Conservation (phyloP, 352 stramenopile species). For the Phytophthora melonis region DNA sequence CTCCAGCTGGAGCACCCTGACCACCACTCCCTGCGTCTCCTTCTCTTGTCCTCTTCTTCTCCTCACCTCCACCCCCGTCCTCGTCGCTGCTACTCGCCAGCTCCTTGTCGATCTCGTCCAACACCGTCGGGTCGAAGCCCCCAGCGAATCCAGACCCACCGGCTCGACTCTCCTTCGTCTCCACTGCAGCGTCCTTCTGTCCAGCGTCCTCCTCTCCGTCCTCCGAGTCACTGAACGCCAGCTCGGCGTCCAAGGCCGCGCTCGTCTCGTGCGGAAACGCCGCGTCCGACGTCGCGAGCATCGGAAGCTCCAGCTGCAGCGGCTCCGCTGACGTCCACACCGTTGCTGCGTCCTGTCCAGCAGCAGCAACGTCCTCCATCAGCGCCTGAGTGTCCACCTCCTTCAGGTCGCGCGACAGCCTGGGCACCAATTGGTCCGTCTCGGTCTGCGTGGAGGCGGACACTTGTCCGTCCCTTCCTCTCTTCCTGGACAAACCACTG, state of each 20-base stretch:
- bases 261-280: conserved; percentile 31
- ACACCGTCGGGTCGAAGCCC: conserved; percentile 13
- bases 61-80: not conserved
- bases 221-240: conserved; percentile 47
- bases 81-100: not conserved
- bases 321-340: conserved; percentile 6
- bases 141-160: not conserved
- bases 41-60: not conserved
- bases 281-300: not conserved
- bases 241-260: conserved; percentile 46
- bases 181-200: not conserved
- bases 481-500: conserved; percentile 11
- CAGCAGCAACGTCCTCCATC: not conserved
- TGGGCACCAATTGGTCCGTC: conserved; percentile 27
- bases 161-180: not conserved
- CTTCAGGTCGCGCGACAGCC: conserved; percentile 9
- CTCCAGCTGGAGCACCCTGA: no score
- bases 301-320: conserved; percentile 10
- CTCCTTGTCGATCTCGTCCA: not conserved
- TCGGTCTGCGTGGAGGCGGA: not conserved
- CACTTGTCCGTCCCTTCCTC: conserved; percentile 1
- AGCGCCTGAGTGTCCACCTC: not conserved
- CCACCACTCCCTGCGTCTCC: no score
- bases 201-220: conserved; percentile 2
- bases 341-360: not conserved